phyloP scores from a whole-genome alignment of 495 filamentous ascomycete species.

The Lophium mytilinum region DNA sequence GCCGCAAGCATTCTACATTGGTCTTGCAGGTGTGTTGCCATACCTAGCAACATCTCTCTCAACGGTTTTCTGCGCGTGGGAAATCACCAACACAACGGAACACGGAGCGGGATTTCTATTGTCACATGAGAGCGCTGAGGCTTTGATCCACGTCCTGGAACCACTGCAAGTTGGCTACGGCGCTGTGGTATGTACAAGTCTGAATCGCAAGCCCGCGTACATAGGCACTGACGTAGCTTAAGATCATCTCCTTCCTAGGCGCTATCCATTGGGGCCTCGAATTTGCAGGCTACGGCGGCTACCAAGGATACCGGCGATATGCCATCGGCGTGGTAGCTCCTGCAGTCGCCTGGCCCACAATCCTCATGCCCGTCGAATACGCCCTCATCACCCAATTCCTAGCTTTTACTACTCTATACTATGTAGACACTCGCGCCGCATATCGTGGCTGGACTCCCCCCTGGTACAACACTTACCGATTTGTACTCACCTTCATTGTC shows the following conservation, averaged over 20 bases:
- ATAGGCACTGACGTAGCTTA: constrained; percentile 5
- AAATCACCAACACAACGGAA: constrained; percentile 35
- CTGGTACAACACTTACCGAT: constrained; percentile 93
- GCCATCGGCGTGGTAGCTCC: constrained; percentile 75
- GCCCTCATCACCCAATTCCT: constrained; percentile 86
- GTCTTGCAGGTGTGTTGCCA: constrained; percentile 81
- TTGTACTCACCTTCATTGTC: constrained; percentile 90
- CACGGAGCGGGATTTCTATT: constrained; percentile 58
- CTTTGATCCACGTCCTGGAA: constrained; percentile 72
- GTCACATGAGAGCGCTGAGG: constrained; percentile 59
- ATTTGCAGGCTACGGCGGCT: constrained; percentile 66
- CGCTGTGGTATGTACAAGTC: constrained; percentile 60
- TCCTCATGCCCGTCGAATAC: constrained; percentile 77
- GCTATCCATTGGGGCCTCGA: constrained; percentile 93
- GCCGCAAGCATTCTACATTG: constrained; percentile 69
- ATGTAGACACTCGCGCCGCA: constrained; percentile 71
- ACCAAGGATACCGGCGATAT: constrained; percentile 68
- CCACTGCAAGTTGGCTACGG: constrained; percentile 91
- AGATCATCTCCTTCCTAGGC: constrained; percentile 93
- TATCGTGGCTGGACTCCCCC: constrained; percentile 71
- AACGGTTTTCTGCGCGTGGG: constrained; percentile 74
- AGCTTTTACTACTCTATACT: constrained; percentile 83
- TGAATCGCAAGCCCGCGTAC: neutral
- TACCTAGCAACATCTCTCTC: constrained; percentile 82
- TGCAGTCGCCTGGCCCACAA: constrained; percentile 85